A percentile compares a stretch with the other conserved stretches of the same genome.
These are phyloP conservation scores for Ogataea paradorogensis DNA, from an alignment of 805 yeast species.

Conservation along the genomic window DNA sequence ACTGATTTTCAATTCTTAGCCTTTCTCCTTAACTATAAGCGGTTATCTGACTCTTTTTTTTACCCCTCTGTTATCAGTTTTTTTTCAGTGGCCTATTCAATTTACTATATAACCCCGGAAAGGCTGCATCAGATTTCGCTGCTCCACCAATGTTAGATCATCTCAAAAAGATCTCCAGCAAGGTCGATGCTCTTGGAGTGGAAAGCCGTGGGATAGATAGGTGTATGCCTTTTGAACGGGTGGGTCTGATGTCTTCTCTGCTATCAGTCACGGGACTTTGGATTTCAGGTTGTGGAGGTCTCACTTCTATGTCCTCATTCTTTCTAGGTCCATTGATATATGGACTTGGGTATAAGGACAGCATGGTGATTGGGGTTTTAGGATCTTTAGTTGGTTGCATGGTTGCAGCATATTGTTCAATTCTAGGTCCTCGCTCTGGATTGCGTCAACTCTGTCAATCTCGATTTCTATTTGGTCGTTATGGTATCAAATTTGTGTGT, in stretches of 20 bases:
- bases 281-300: conserved; percentile 83
- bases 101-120: conserved; percentile 1
- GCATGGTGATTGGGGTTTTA: conserved; percentile 58
- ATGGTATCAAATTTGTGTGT: conserved; percentile 74
- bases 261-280: conserved; percentile 66
- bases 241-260: conserved; percentile 15
- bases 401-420: conserved; percentile 78
- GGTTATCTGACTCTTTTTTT: neutral
- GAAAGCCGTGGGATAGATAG: conserved; percentile 82
- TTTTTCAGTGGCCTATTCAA: conserved; percentile 3
- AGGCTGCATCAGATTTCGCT: neutral
- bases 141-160: conserved; percentile 6
- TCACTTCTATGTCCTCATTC: conserved; percentile 86
- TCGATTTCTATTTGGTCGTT: conserved; percentile 80
- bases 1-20: neutral
- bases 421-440: conserved; percentile 89
- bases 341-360: conserved; percentile 64
- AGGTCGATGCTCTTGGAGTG: conserved; percentile 56
- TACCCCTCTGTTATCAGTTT: conserved; percentile 6
- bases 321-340: conserved; percentile 72
- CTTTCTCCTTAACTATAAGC: neutral
- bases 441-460: conserved; percentile 86
- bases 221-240: conserved; percentile 57
- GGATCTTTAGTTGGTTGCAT: conserved; percentile 69
- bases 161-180: conserved; percentile 24